Evolutionary conservation across 2,329 filamentous ascomycete genomes (phyloP).

Genomic region (Tolypocladium sp.): DNA sequence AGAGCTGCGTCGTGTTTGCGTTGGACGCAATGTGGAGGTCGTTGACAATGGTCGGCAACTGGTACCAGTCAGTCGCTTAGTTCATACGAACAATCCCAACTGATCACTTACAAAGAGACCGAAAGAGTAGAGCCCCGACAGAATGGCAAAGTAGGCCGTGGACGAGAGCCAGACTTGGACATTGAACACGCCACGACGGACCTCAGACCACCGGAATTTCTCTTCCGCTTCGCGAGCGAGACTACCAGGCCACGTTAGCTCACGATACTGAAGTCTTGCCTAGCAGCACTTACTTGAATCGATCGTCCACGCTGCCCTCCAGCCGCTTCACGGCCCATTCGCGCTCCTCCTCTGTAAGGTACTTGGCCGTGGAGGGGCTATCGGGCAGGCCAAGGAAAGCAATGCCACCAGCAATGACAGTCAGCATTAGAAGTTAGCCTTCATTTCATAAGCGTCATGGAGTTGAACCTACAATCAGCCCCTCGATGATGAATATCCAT

Average conservation of each 20-base stretch:
- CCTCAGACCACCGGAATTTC: conserved; percentile 51
- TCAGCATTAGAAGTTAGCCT: conserved; percentile 24
- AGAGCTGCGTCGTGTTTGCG: conserved; percentile 49
- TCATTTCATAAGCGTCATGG: conserved; percentile 2
- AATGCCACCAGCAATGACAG: conserved; percentile 40
- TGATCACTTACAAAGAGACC: conserved; percentile 46
- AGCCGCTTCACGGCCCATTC: conserved; percentile 37
- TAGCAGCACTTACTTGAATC: conserved; percentile 18
- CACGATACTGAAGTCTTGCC: neutral
- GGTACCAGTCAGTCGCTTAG: neutral
- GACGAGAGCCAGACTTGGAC: conserved; percentile 55
- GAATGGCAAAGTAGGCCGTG: conserved; percentile 50
- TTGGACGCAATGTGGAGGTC: conserved; percentile 43
- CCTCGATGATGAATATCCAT: conserved; percentile 56
- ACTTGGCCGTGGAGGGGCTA: conserved; percentile 40
- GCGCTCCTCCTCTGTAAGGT: conserved; percentile 43
- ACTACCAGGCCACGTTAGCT: neutral
- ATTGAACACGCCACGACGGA: conserved; percentile 50
- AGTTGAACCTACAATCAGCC: conserved; percentile 32
- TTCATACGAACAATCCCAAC: neutral
- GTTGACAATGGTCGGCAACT: conserved; percentile 57
- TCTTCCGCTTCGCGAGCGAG: conserved; percentile 27
- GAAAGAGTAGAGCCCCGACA: conserved; percentile 52
- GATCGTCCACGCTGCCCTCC: conserved; percentile 22
- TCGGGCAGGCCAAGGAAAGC: conserved; percentile 48